Base-by-base conservation (phyloP, 75 land plant species). In the Sequoia sempervirens region DNA sequence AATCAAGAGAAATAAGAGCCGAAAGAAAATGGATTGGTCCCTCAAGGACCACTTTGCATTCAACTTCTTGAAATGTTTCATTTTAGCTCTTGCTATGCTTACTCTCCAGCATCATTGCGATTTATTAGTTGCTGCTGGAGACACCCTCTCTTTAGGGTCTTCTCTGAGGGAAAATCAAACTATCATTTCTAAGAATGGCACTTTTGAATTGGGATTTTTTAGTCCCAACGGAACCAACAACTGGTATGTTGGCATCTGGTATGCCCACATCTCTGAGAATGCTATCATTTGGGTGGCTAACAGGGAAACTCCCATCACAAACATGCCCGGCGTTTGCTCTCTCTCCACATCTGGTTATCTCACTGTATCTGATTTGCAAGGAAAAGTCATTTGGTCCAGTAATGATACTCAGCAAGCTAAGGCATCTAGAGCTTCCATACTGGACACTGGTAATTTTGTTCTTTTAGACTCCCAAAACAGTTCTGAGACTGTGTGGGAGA, bases 281-380 rank as follows among this genome's bases (percentile, higher is more conserved):
- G 82, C 87, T n/a, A 81, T 88, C 1, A 75, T 90, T 1, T 93
- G 95, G 95, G 89, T 93, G 30, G 95, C 95, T 6, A 93, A 91
- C 58, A 69, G 95, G 38, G 85, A 88, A 7, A 30, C 2, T 2
- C 91, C 94, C 15, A 15, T 92, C 53, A 3, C 66, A 4, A 84
- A 89, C 75, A 36, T 36, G 26, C 40, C 75, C 72, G 80, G 88
- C 61, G 80, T 84, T 84, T 86, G 70, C 73, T 46, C 36, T 0
- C 56, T 82, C 80, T 66, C 85, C 13, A 81, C 23, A 7, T 78
- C 85, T 3, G 90, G 90, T 30, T 81, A 85, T 53, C 80, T 84
- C 0, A 17, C 36, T 81, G 87, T 69, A 30, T 83, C 15, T 66
- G 75, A 2, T 45, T 40, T 12, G 28, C 84, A 2, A 23, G 56